phyloP scores from a whole-genome alignment of 768 basidiomycete genomes.

The Lactarius tabidus region DNA sequence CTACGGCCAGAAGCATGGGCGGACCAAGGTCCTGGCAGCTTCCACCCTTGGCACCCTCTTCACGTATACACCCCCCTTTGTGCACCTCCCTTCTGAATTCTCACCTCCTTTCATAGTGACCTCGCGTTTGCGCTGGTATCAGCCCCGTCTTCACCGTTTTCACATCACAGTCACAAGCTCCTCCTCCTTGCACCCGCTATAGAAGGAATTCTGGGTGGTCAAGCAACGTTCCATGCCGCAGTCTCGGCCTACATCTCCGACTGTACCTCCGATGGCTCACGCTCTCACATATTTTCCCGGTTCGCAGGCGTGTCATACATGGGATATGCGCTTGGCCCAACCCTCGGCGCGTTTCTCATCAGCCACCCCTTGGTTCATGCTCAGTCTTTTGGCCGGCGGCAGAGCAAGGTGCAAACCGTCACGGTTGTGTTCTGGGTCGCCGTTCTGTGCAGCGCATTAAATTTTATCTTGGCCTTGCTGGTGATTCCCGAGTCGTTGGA shows the following conservation, averaged over 20 bases:
- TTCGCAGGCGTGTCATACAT: conserved; percentile 73
- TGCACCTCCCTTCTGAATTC: conserved; percentile 25
- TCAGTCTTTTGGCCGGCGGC: conserved; percentile 24
- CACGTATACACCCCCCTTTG: conserved; percentile 55
- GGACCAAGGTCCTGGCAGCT: conserved; percentile 67
- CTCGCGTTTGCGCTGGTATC: conserved; percentile 76
- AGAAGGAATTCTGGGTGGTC: conserved; percentile 80
- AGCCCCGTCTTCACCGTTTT: conserved; percentile 52
- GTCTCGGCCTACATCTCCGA: conserved; percentile 67
- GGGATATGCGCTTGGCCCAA: conserved; percentile 76
- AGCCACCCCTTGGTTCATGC: conserved; percentile 38
- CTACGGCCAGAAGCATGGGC: conserved; percentile 69
- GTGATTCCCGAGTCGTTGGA: conserved; percentile 47
- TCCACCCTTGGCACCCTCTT: conserved; percentile 65
- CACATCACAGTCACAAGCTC: conserved; percentile 64
- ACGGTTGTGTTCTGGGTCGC: conserved; percentile 54
- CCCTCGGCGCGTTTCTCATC: conserved; percentile 55
- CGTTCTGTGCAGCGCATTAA: conserved; percentile 42
- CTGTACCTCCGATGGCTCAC: conserved; percentile 80
- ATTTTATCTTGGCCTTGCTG: conserved; percentile 56
- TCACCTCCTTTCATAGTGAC: conserved; percentile 49
- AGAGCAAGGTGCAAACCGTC: conserved; percentile 36
- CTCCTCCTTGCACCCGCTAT: conserved; percentile 73
- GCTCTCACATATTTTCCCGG: conserved; percentile 54
- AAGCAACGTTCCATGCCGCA: conserved; percentile 60